phyloP scores from a whole-genome alignment of 2,329 filamentous ascomycete species.

The Rutstroemia sp. region DNA sequence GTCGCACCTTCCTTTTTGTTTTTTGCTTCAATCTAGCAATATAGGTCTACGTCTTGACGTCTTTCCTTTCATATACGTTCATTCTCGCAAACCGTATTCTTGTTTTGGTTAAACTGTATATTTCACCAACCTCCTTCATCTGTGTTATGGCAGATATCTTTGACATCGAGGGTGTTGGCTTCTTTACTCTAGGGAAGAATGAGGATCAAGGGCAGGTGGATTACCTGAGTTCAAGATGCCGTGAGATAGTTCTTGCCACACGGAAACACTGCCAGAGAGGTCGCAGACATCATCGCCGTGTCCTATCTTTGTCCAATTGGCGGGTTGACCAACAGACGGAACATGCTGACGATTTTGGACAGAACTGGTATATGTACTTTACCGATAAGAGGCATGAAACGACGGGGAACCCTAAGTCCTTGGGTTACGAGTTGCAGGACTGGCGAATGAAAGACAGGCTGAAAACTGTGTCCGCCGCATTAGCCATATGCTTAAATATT shows the following conservation, averaged over 20 bases:
- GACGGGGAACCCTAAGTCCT: conserved; percentile 74
- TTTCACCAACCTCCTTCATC: neutral
- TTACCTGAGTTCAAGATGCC: neutral
- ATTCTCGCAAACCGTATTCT: neutral
- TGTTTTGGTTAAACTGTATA: conserved; percentile 7
- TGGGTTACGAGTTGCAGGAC: conserved; percentile 65
- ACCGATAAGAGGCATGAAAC: conserved; percentile 97
- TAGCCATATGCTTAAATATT: conserved; percentile 93
- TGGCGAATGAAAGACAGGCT: conserved; percentile 96
- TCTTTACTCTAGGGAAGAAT: neutral
- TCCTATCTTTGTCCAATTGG: neutral
- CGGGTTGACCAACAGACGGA: neutral
- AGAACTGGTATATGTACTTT: conserved; percentile 99
- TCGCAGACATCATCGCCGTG: neutral
- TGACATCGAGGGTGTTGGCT: conserved; percentile 1
- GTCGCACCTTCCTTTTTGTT: conserved; percentile 27
- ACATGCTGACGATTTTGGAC: conserved; percentile 21
- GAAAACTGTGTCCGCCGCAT: conserved; percentile 91
- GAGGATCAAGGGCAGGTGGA: neutral
- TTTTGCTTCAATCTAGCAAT: neutral
- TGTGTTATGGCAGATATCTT: neutral
- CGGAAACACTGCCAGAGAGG: neutral
- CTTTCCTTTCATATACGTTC: neutral
- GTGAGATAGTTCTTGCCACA: neutral
- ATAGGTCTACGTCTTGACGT: neutral